Conservation (phyloP, 2,329 filamentous ascomycete genomes). For the Metarhizium guizhouense region DNA sequence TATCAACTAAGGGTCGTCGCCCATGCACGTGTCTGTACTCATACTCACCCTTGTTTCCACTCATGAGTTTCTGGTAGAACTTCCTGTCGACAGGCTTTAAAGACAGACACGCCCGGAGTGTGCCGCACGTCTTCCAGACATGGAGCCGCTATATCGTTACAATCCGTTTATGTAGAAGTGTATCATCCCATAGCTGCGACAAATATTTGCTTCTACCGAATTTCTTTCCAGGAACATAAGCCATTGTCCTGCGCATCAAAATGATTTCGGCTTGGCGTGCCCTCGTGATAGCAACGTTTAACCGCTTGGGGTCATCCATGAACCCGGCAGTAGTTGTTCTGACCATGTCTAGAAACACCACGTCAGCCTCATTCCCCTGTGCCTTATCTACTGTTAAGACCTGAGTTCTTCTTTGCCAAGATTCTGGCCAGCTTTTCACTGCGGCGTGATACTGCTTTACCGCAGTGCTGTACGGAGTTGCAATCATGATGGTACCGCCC, state of each 20-base stretch:
- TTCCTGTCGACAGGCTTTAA: neutral
- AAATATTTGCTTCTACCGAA: slow-evolving; percentile 13
- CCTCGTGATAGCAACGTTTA: slow-evolving; percentile 37
- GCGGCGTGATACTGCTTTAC: slow-evolving; percentile 24
- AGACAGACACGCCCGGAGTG: neutral
- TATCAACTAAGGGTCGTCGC: no score
- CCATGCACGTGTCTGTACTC: no score
- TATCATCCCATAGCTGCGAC: slow-evolving; percentile 23
- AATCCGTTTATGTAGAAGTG: slow-evolving; percentile 7
- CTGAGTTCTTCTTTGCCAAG: slow-evolving; percentile 23
- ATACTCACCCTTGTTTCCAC: no score
- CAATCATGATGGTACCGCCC: slow-evolving; percentile 31
- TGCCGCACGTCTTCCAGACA: no score
- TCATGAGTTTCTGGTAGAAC: neutral
- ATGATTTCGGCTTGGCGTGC: slow-evolving; percentile 36
- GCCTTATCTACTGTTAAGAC: slow-evolving; percentile 36
- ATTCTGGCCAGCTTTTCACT: slow-evolving; percentile 17
- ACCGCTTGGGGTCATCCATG: slow-evolving; percentile 32
- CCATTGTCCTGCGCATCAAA: slow-evolving; percentile 32
- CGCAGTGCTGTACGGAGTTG: slow-evolving; percentile 33
- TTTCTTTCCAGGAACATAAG: slow-evolving; percentile 7
- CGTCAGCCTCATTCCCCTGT: slow-evolving; percentile 38
- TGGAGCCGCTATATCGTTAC: neutral
- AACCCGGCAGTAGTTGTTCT: slow-evolving; percentile 28
- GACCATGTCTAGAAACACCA: slow-evolving; percentile 39